Conservation (phyloP, 352 stramenopile species). For the Thraustotheca clavata region DNA sequence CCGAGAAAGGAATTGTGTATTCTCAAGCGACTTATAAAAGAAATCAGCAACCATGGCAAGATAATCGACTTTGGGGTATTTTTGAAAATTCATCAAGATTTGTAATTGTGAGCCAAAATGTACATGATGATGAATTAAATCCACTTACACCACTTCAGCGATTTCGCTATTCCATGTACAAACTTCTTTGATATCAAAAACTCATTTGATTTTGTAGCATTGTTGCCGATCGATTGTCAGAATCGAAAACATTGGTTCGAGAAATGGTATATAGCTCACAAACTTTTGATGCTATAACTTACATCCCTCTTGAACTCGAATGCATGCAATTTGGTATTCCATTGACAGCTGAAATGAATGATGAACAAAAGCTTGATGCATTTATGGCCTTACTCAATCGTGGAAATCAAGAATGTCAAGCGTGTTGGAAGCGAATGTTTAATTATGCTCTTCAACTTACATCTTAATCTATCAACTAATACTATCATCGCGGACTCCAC, state of each 20-base stretch:
- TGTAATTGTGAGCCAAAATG: conserved; percentile 14
- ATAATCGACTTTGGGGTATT: conserved; percentile 5
- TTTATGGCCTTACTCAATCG: not conserved
- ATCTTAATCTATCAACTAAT: not conserved
- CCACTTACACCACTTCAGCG: conserved; percentile 5
- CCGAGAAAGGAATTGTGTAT: not conserved
- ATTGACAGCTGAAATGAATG: not conserved
- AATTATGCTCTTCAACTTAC: not conserved
- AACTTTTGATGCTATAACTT: not conserved
- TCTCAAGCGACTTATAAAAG: not conserved
- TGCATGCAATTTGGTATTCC: not conserved
- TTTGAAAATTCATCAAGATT: not conserved
- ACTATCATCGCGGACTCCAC: conserved; percentile 72
- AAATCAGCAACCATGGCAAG: not conserved
- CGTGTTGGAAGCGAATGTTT: not conserved
- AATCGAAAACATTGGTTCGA: not conserved
- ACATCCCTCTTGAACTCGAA: not conserved
- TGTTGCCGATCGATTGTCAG: not conserved
- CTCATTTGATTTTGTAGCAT: not conserved
- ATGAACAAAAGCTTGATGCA: not conserved
- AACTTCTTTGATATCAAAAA: not conserved
- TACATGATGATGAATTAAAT: not conserved
- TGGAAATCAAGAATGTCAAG: not conserved
- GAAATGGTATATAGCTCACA: conserved; percentile 3
- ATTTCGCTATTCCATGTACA: conserved; percentile 11